Conservation (phyloP, 208 protist genomes). For the Wallacemonas sp. region DNA sequence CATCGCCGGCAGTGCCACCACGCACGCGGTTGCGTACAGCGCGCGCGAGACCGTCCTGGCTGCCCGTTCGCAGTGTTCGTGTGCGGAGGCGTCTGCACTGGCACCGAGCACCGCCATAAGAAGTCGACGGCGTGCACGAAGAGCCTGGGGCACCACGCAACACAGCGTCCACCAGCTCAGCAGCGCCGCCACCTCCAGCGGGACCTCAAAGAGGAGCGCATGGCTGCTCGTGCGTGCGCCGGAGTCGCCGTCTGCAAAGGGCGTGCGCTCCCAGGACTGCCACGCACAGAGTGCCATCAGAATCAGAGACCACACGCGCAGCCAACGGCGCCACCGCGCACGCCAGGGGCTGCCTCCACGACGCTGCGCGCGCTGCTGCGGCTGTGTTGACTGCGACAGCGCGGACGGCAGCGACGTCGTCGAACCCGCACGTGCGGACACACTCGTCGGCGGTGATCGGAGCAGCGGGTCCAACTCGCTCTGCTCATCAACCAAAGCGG, state of each 20-base stretch:
- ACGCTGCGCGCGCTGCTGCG: not conserved
- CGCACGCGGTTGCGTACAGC: not conserved
- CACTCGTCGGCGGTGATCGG: too few relatives aligned
- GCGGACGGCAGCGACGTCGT: not conserved
- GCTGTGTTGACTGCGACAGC: too few relatives aligned
- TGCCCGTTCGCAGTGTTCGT: too few relatives aligned
- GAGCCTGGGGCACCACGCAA: constrained; percentile 9
- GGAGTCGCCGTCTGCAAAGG: not conserved
- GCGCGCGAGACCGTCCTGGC: not conserved
- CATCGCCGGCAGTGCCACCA: constrained; percentile 2
- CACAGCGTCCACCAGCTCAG: constrained; percentile 9
- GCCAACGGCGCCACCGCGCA: not conserved
- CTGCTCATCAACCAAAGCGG: too few relatives aligned
- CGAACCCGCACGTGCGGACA: too few relatives aligned
- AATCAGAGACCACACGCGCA: not conserved
- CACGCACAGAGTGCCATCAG: not conserved
- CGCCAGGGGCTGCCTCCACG: not conserved
- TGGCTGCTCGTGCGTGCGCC: too few relatives aligned
- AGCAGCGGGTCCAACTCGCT: too few relatives aligned
- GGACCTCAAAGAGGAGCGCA: not conserved
- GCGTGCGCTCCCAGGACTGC: not conserved
- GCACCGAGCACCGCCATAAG: too few relatives aligned
- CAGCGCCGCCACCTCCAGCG: not conserved
- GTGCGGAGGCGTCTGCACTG: too few relatives aligned
- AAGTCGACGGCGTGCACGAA: not conserved